Evolutionary conservation across 2,329 filamentous ascomycete genomes (phyloP), one percentile per base, ranked within the genome.

Genomic region (Fusarium illudens): DNA sequence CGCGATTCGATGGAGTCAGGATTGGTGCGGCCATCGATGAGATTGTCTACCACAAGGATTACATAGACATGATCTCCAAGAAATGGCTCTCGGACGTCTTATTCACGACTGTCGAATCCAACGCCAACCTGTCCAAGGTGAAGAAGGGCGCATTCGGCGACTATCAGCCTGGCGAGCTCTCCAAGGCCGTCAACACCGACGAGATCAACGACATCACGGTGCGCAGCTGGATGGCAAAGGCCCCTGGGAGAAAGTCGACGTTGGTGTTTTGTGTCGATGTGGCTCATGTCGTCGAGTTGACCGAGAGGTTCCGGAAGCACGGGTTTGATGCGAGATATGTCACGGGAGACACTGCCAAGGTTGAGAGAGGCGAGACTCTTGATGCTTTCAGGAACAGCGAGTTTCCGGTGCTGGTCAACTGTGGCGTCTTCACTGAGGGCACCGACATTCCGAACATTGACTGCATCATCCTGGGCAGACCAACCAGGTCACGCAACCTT

Each of bases 361-460:
- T 86, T n/a, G 84, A 90, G 53, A 87, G 96, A 44, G 86, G 87
- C 52, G 84, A 90, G 52, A 87, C 88, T 1, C 84, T 99, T 2
- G 89, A 92, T 30, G 87, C 87, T 3, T 99, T 99, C 79, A 91
- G 87, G 68, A 84, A 82, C 2, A 87, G 89, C 8, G 87, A 94
- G 42, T 98, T 92, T 66, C 93, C 93, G 0, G 93, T 99, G 1
- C 84, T 99, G 13, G 81, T 99, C 53, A 99, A 99, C 76, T 98
- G 96, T 75, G 94, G 94, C 9, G 92, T 99, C 37, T 98, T 97
- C 75, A 98, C 95, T 0, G 96, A 99, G 81, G 96, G 96, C 3
- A 99, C 96, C 1, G 96, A 99, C 75, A 97, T 99, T 30, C 96
- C 96, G 6, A 97, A 97, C 76, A 92, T 99, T 69, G 96, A 99